Base-by-base conservation (phyloP, 495 filamentous ascomycete genomes). In the Xylaria nigripes region DNA sequence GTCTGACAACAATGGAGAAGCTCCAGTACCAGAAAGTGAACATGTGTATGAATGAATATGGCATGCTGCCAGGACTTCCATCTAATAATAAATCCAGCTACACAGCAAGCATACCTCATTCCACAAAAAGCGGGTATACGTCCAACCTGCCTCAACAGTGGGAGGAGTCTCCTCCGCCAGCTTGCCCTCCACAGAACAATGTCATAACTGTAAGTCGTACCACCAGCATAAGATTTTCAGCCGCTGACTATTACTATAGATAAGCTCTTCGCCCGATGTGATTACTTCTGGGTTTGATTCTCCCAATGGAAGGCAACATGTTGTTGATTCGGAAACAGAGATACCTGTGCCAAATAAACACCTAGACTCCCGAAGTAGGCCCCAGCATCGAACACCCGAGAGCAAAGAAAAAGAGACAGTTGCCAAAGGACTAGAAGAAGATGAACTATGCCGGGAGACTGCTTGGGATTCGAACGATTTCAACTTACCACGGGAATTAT, bases 1-100 rank as follows among this genome's bases (percentile, higher is more conserved):
- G 56, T 27, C 59, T 67, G n/a, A 67, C 64, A 19, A 67, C 64
- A 7, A 64, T 64, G 61, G 59, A 67, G 25, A 67, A 64, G 46
- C 59, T 64, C 2, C 57, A 67, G 45, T 64, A 67, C 53, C 57
- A 64, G 47, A 60, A 47, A 50, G 41, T 64, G 18, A 54, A 59
- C 23, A 45, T 54, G n/a, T 19, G 61, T 13, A 47, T 48, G 29
- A 60, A 53, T 30, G 49, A 54, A 8, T 58, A 64, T 41, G 34
- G 49, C 7, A 24, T 42, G 2, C 50, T 62, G 9, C 51, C 54
- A 15, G 59, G 54, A 10, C 48, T 54, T 38, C 47, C 36, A 6
- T 25, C 48, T 25, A 52, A 62, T 51, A 55, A 50, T 7, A 64
- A 64, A 48, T 67, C 64, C 38, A 67, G 64, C 48, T 55, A 61